Conservation (phyloP, 768 basidiomycete species). For the Tricholoma bakamatsutake region DNA sequence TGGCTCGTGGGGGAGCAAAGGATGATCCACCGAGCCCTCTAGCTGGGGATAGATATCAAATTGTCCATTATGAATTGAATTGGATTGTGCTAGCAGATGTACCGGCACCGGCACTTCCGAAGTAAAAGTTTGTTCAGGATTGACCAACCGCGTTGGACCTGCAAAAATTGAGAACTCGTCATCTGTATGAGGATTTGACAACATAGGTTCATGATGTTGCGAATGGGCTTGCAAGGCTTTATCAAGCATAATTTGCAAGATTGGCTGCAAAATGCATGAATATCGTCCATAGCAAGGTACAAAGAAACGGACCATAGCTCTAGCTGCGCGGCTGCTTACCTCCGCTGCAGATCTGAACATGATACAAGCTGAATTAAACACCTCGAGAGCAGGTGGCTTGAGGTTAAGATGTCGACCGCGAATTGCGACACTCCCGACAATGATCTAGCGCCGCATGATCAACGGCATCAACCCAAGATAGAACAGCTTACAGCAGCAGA, state of each 20-base stretch:
- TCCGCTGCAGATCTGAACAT: conserved; percentile 40
- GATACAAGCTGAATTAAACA: conserved; percentile 40
- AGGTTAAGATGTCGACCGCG: conserved; percentile 37
- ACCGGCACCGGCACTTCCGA: background rate
- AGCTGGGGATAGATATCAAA: background rate
- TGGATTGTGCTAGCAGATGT: background rate
- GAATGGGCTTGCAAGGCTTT: conserved; percentile 32
- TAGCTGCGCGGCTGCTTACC: conserved; percentile 43
- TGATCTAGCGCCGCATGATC: conserved; percentile 28
- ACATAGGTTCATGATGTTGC: conserved; percentile 13
- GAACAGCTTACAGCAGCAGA: conserved; percentile 40
- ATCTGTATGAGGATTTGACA: conserved; percentile 13
- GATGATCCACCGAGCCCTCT: background rate
- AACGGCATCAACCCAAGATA: background rate
- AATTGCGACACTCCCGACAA: conserved; percentile 51
- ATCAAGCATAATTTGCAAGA: conserved; percentile 37
- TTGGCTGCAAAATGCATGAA: conserved; percentile 27
- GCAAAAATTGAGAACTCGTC: conserved; percentile 33
- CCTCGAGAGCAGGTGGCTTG: conserved; percentile 37
- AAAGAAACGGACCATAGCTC: conserved; percentile 34
- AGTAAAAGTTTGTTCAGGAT: conserved; percentile 2
- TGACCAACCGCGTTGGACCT: conserved; percentile 26
- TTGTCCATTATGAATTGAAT: background rate
- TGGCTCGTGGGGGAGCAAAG: background rate
- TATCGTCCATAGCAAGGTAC: background rate